phyloP scores from a whole-genome alignment of 2,329 filamentous ascomycete species.

The Boeremia lycopersici region DNA sequence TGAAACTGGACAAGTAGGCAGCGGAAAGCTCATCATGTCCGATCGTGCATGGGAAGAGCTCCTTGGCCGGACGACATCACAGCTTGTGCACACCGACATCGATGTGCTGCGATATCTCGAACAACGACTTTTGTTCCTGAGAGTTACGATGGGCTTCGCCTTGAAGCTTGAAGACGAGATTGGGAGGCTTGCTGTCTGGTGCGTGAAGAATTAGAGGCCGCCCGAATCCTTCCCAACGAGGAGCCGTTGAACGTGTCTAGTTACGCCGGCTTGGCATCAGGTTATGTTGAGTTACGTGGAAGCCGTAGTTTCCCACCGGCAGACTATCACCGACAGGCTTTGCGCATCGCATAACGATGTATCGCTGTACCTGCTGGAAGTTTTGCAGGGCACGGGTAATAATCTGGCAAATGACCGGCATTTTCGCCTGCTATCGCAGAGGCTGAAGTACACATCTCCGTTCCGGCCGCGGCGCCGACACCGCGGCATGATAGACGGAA shows the following conservation, averaged over 20 bases:
- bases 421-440: slow-evolving; percentile 13
- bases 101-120: slow-evolving; percentile 58
- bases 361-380: slow-evolving; percentile 5
- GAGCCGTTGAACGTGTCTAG: not conserved
- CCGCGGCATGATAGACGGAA: slow-evolving; percentile 31
- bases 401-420: slow-evolving; percentile 15
- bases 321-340: slow-evolving; percentile 2
- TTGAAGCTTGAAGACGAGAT: slow-evolving; percentile 51
- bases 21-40: slow-evolving; percentile 61
- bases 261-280: slow-evolving; percentile 10
- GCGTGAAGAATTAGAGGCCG: slow-evolving; percentile 27
- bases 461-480: slow-evolving; percentile 35
- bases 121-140: slow-evolving; percentile 57
- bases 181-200: slow-evolving; percentile 43
- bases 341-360: slow-evolving; percentile 1
- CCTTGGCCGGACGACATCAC: slow-evolving; percentile 52
- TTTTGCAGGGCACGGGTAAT: slow-evolving; percentile 15
- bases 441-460: slow-evolving; percentile 21
- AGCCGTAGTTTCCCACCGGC: slow-evolving; percentile 1
- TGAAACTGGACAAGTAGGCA: slow-evolving; percentile 61
- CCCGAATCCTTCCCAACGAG: not conserved
- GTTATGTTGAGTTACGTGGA: slow-evolving; percentile 11
- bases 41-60: slow-evolving; percentile 60
- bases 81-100: slow-evolving; percentile 49
- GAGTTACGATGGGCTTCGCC: slow-evolving; percentile 62